phyloP scores from a whole-genome alignment of 768 basidiomycete species.

The Suillus hirtellus region DNA sequence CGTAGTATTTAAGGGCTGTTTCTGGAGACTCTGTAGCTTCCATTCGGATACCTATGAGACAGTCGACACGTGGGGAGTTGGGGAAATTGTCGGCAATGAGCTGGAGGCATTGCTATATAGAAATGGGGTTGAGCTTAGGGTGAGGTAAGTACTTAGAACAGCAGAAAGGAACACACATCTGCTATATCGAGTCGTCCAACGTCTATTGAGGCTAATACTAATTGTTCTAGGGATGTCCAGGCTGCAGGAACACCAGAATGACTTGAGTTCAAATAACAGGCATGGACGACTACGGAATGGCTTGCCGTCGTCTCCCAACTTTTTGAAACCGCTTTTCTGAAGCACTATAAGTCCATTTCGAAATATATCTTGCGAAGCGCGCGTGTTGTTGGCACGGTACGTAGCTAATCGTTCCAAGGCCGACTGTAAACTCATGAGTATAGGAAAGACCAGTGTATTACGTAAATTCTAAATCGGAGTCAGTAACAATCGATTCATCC shows the following conservation, averaged over 20 bases:
- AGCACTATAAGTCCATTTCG: constrained; percentile 53
- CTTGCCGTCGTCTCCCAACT: constrained; percentile 58
- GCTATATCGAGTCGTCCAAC: constrained; percentile 71
- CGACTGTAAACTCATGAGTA: constrained; percentile 45
- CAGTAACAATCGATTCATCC: background rate
- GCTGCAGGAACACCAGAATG: constrained; percentile 38
- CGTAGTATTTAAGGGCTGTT: constrained; percentile 62
- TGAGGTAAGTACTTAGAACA: constrained; percentile 4
- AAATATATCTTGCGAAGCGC: constrained; percentile 61
- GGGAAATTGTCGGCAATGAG: constrained; percentile 74
- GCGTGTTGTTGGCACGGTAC: constrained; percentile 49
- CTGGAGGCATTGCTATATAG: constrained; percentile 42
- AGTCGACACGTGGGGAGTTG: constrained; percentile 75
- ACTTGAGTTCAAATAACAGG: background rate
- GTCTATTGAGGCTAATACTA: constrained; percentile 77
- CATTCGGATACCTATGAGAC: constrained; percentile 75
- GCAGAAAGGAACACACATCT: constrained; percentile 52
- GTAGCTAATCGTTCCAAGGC: constrained; percentile 55
- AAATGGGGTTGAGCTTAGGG: constrained; percentile 15
- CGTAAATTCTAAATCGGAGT: constrained; percentile 2
- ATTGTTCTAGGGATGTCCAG: constrained; percentile 82
- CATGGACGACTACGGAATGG: background rate
- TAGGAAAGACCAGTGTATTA: constrained; percentile 6
- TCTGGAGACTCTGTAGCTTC: constrained; percentile 65
- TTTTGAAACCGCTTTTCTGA: constrained; percentile 43